Percentiles rank a stretch among this genome's conserved stretches.
Conservation (phyloP, 2,329 filamentous ascomycete species). For the Fusarium pseudograminearum region DNA sequence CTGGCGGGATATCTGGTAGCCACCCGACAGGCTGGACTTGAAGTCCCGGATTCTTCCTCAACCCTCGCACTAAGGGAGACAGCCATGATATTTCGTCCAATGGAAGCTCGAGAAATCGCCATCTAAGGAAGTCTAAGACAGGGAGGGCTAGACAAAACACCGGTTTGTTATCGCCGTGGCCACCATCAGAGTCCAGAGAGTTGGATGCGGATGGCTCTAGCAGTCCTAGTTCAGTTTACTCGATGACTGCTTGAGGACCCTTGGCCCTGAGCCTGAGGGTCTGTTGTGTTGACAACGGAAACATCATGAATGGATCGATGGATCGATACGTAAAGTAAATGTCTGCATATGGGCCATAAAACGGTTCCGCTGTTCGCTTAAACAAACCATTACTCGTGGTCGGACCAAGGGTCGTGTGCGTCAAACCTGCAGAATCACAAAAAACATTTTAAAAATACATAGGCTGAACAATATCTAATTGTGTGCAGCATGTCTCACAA, state of each 20-base stretch:
- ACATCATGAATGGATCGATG: slow-evolving; percentile 14
- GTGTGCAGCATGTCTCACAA: slow-evolving; percentile 5
- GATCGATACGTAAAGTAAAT: background rate
- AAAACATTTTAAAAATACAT: slow-evolving; percentile 9
- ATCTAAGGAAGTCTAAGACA: slow-evolving; percentile 35
- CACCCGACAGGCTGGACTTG: slow-evolving; percentile 49
- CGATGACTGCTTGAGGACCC: slow-evolving; percentile 32
- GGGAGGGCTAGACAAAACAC: slow-evolving; percentile 39
- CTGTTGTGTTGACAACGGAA: slow-evolving; percentile 4
- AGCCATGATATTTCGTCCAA: slow-evolving; percentile 25
- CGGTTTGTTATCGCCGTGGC: slow-evolving; percentile 52
- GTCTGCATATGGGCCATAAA: slow-evolving; percentile 17
- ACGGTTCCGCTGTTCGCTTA: slow-evolving; percentile 40
- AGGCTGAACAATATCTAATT: background rate
- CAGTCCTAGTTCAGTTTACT: slow-evolving; percentile 27
- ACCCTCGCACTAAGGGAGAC: slow-evolving; percentile 33
- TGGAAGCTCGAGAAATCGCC: slow-evolving; percentile 17
- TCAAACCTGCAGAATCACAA: slow-evolving; percentile 10
- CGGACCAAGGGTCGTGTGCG: slow-evolving; percentile 36
- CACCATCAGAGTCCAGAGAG: slow-evolving; percentile 37
- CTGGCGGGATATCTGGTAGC: slow-evolving; percentile 44
- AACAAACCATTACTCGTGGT: slow-evolving; percentile 30
- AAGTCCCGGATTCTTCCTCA: slow-evolving; percentile 52
- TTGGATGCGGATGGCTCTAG: slow-evolving; percentile 21
- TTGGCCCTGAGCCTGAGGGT: slow-evolving; percentile 16